Evolutionary conservation across 1,284 basidiomycete genomes (phyloP), one percentile per base, ranked within the genome.

Genomic region (Sanguinoderma infundibulare): DNA sequence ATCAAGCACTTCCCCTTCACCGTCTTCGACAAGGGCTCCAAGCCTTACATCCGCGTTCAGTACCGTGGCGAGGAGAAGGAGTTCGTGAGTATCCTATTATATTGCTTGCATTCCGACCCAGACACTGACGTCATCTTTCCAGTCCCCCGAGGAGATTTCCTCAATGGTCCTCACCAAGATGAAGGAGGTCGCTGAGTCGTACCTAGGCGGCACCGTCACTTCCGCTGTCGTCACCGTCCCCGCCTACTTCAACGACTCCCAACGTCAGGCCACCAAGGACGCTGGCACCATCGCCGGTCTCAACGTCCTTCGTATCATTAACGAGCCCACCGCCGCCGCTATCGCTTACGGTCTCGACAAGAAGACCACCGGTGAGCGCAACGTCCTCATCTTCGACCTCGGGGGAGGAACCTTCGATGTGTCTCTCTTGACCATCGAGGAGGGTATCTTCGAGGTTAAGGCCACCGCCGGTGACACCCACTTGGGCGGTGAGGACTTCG

Each of bases 401-500:
- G 97, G 96, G 69, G 97, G 97, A 84, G 96, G 96, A 84, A 98
- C 96, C 51, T 98, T 98, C 79, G 97, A 98, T 90, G 97, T 98
- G 35, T 98, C 96, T 36, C 93, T 99, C 65, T 81, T 99, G 69
- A 96, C 96, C 66, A 98, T 98, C 66, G 95, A 98, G 79, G 96
- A 98, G 81, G 96, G 96, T 79, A 96, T 99, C 79, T 99, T 98
- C 82, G 96, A 98, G 80, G 96, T 98, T 79, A 97, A 98, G 85
- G 95, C 97, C 65, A 98, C 96, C 66, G 96, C 97, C 65, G 97
- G 96, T 87, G 97, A 98, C 83, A 99, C 96, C 65, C 96, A 98
- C 80, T 85, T 98, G 77, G 96, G 96, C 82, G 96, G 97, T 83
- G 96, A 98, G 81, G 96, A 98, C 81, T 99, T 98, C 73, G 97